Percentiles rank a stretch among this genome's conserved stretches.
phyloP scores from a whole-genome alignment of 495 filamentous ascomycete genomes.

The Bombardia bombarda region DNA sequence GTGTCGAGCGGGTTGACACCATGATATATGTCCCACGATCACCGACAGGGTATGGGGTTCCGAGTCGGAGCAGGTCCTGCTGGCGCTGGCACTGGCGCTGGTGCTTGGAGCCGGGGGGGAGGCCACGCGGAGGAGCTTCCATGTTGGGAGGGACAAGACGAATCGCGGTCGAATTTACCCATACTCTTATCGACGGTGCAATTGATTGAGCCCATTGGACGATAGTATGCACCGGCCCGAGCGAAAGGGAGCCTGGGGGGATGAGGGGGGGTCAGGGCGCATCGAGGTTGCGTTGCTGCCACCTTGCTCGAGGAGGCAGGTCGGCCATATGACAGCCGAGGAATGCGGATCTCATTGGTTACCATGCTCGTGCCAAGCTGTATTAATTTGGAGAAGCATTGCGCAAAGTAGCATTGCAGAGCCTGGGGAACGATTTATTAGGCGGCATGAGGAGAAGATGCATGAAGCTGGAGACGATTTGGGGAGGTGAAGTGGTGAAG shows the following conservation, averaged over 20 bases:
- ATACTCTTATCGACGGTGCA: conserved; percentile 18
- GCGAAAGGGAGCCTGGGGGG: not conserved
- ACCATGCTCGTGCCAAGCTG: not conserved
- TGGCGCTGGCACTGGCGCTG: not conserved
- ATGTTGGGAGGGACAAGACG: conserved; percentile 1
- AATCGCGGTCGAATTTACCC: conserved; percentile 24
- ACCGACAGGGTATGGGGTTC: too few relatives aligned
- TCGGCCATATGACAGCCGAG: conserved; percentile 17
- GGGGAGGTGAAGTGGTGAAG: too few relatives aligned
- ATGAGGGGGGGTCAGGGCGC: conserved; percentile 1
- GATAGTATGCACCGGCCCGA: not conserved
- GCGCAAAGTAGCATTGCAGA: not conserved
- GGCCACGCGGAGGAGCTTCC: not conserved
- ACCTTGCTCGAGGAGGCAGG: conserved; percentile 22
- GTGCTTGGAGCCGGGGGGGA: not conserved
- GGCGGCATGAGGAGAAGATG: too few relatives aligned
- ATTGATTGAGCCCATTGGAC: conserved; percentile 20
- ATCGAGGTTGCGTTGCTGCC: conserved; percentile 5
- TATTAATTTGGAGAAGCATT: not conserved
- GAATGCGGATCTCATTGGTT: conserved; percentile 12
- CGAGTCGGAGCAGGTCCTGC: too few relatives aligned
- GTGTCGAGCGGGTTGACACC: conserved; percentile 1
- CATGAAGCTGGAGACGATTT: too few relatives aligned
- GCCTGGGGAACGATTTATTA: not conserved
- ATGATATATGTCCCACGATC: conserved; percentile 2